Percentiles rank a stretch among this genome's conserved stretches.
Conservation (phyloP, 495 filamentous ascomycete genomes). For the Astrocystis sublimbata region DNA sequence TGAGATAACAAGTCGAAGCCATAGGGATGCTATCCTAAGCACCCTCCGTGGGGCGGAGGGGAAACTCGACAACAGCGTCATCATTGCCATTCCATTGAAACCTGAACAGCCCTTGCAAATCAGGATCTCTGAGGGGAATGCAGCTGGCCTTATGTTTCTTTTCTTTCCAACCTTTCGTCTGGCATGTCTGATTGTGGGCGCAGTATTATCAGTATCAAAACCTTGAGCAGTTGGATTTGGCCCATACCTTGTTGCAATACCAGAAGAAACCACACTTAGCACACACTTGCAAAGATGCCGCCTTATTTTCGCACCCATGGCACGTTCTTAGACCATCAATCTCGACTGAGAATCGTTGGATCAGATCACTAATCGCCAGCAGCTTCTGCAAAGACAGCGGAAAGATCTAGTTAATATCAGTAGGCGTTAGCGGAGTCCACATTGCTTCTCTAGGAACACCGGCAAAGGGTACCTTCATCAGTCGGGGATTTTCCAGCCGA, state of each 20-base stretch:
- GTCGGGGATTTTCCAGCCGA: constrained; percentile 28
- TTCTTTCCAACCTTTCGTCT: constrained; percentile 37
- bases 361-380: constrained; percentile 28
- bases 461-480: constrained; percentile 33
- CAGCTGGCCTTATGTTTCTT: constrained; percentile 39
- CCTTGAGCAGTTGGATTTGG: constrained; percentile 13
- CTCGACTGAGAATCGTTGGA: constrained; percentile 33
- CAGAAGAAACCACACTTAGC: constrained; percentile 32
- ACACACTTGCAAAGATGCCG: constrained; percentile 24
- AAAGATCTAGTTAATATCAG: constrained; percentile 28
- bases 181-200: constrained; percentile 25
- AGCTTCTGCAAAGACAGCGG: constrained; percentile 31
- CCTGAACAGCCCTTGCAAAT: constrained; percentile 32
- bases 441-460: background rate
- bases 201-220: constrained; percentile 24
- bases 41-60: too few species aligned
- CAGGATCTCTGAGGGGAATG: constrained; percentile 38
- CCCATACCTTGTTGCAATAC: constrained; percentile 37
- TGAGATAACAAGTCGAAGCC: too few species aligned
- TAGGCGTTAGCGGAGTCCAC: background rate
- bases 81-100: too few species aligned
- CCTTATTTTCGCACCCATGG: constrained; percentile 30
- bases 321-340: constrained; percentile 26
- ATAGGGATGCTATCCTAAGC: too few species aligned
- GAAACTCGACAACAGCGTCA: too few species aligned